phyloP scores from a whole-genome alignment of 2,329 filamentous ascomycete genomes.

The Didymella segeticola region DNA sequence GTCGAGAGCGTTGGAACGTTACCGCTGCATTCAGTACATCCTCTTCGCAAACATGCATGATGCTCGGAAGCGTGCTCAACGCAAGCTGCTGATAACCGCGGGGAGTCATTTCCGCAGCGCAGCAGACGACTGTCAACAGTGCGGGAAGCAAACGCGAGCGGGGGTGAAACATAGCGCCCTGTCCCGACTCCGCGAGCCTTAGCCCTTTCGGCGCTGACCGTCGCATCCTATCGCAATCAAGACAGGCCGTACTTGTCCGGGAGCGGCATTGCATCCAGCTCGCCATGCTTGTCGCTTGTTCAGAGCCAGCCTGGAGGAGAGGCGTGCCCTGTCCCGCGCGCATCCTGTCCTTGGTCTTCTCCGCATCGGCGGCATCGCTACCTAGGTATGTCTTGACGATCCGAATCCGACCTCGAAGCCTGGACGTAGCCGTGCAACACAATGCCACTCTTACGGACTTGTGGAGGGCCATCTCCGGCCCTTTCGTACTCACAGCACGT shows the following conservation, averaged over 20 bases:
- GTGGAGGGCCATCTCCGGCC: not conserved
- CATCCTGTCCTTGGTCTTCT: slow-evolving; percentile 24
- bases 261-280: slow-evolving; percentile 26
- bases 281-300: slow-evolving; percentile 30
- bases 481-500: slow-evolving; percentile 1
- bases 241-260: slow-evolving; percentile 24
- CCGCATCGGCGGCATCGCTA: no score
- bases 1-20: not conserved
- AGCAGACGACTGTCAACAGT: slow-evolving; percentile 8
- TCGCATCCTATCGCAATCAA: slow-evolving; percentile 19
- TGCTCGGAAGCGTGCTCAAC: not conserved
- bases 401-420: slow-evolving; percentile 25
- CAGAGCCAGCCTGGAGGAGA: no score
- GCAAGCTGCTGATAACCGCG: slow-evolving; percentile 13
- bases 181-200: slow-evolving; percentile 42
- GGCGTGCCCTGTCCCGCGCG: slow-evolving; percentile 24
- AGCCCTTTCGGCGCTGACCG: slow-evolving; percentile 22
- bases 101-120: slow-evolving; percentile 15
- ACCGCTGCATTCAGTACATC: not conserved
- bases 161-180: slow-evolving; percentile 45
- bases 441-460: slow-evolving; percentile 11
- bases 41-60: slow-evolving; percentile 1
- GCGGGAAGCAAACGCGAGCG: slow-evolving; percentile 28
- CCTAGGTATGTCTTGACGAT: slow-evolving; percentile 8
- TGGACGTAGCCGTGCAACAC: slow-evolving; percentile 19